These are phyloP conservation scores for Nymphaea thermarum DNA, from an alignment of 164 flowering plant genomes.

Conservation along the genomic window DNA sequence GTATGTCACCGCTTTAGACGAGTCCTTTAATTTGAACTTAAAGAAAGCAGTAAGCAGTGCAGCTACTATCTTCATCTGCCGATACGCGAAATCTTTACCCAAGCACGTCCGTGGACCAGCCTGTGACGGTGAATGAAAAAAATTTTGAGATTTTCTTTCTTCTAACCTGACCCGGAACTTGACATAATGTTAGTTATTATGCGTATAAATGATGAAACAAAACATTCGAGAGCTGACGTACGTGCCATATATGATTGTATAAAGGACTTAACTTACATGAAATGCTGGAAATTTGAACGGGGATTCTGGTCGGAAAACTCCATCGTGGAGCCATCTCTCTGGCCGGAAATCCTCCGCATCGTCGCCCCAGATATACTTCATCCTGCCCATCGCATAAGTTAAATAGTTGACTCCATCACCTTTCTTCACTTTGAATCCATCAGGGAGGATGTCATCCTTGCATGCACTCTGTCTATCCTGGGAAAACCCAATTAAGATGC, in stretches of 20 bases:
- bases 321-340: conserved; percentile 71
- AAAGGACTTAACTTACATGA: no score
- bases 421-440: conserved; percentile 45
- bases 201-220: no score
- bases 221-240: no score
- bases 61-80: conserved; percentile 69
- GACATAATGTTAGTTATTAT: no score
- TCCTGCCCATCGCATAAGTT: conserved; percentile 72
- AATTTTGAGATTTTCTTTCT: not conserved
- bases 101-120: conserved; percentile 68
- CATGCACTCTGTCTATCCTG: conserved; percentile 53
- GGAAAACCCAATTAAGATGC: not conserved
- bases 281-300: no score
- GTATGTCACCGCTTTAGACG: conserved; percentile 26
- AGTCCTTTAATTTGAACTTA: conserved; percentile 44
- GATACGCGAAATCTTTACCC: conserved; percentile 69
- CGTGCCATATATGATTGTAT: no score
- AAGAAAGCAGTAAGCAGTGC: conserved; percentile 42
- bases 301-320: no score
- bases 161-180: not conserved
- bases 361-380: conserved; percentile 65
- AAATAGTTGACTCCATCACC: conserved; percentile 51
- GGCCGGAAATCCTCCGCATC: conserved; percentile 58
- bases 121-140: conserved; percentile 14
- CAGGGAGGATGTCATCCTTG: conserved; percentile 59